phyloP scores from a whole-genome alignment of 2,329 filamentous ascomycete genomes.

The Exophiala spinifera region DNA sequence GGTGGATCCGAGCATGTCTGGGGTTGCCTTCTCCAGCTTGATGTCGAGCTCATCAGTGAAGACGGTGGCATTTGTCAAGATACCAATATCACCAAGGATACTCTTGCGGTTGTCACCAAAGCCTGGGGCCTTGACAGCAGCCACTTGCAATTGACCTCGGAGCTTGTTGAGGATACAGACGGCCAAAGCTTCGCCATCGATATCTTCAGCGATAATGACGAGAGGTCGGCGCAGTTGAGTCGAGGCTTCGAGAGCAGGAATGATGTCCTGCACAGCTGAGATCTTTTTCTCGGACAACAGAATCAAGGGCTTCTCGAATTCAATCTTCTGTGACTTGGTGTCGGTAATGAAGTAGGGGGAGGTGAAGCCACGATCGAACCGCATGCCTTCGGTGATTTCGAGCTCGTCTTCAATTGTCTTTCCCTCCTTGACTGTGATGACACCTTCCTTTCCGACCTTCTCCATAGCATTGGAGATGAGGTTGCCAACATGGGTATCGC shows the following conservation, averaged over 20 bases:
- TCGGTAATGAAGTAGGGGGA: conserved; percentile 99
- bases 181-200: conserved; percentile 95
- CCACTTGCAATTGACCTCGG: conserved; percentile 97
- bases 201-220: conserved; percentile 98
- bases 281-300: conserved; percentile 99
- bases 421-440: conserved; percentile 99
- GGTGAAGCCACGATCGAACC: conserved; percentile 97
- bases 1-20: conserved; percentile 93
- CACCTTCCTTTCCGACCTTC: conserved; percentile 99
- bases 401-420: conserved; percentile 98
- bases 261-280: conserved; percentile 97
- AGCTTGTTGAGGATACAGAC: conserved; percentile 99
- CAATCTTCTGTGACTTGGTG: conserved; percentile 96
- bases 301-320: conserved; percentile 99
- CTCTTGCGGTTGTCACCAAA: conserved; percentile 99
- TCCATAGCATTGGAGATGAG: conserved; percentile 99
- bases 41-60: conserved; percentile 98
- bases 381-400: conserved; percentile 99
- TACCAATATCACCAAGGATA: conserved; percentile 92
- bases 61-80: conserved; percentile 94
- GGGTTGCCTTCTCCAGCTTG: conserved; percentile 97
- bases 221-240: conserved; percentile 93
- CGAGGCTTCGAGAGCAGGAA: conserved; percentile 94
- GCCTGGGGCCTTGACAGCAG: conserved; percentile 96
- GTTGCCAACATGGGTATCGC: conserved; percentile 89